phyloP scores from a whole-genome alignment of 2,329 filamentous ascomycete species.

The Orbilia brochopaga region DNA sequence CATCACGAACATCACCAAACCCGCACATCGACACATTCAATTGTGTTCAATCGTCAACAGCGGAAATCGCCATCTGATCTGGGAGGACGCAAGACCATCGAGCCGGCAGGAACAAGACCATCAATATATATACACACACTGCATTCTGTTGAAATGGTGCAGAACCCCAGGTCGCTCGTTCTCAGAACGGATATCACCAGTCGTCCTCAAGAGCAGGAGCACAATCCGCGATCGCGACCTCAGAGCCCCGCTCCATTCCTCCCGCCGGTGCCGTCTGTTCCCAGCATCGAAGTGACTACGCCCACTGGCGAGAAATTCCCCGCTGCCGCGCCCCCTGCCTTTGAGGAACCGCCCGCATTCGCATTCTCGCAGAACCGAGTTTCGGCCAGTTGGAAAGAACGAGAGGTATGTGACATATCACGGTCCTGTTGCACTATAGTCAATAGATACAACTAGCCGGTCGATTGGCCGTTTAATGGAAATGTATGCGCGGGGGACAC shows the following conservation, averaged over 20 bases:
- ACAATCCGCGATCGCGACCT: constrained; percentile 39
- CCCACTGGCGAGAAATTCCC: constrained; percentile 35
- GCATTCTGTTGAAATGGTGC: constrained; percentile 24
- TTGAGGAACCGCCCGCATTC: constrained; percentile 27
- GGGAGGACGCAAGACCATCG: too few species aligned
- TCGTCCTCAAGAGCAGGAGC: constrained; percentile 45
- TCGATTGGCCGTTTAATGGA: too few species aligned
- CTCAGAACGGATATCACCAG: constrained; percentile 48
- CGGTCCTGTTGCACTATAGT: too few species aligned
- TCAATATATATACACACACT: not conserved
- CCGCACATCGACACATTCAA: too few species aligned
- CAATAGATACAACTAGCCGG: too few species aligned
- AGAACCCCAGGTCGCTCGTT: constrained; percentile 44
- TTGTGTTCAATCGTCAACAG: too few species aligned
- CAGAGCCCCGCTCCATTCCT: constrained; percentile 34
- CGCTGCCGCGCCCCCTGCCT: constrained; percentile 33
- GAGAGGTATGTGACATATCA: constrained; percentile 24
- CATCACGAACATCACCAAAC: too few species aligned
- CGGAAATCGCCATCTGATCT: too few species aligned
- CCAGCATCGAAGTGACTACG: constrained; percentile 41
- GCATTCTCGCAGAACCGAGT: constrained; percentile 13
- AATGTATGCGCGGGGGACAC: too few species aligned
- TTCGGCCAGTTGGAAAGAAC: constrained; percentile 40
- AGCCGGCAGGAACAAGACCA: not conserved
- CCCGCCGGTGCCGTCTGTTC: constrained; percentile 30